These are phyloP conservation scores for rapeseed (Brassica napus) DNA, from an alignment of 345 rosid genomes.

Conservation along the genomic window Da-Ae NC_063447.1:54643501-54644000, in stretches of 20 bases:
- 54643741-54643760: background rate
- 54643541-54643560: background rate
- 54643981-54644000: slow-evolving; percentile 22
- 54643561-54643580: slow-evolving; percentile 74
- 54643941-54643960: slow-evolving; percentile 95
- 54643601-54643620: slow-evolving; percentile 80
- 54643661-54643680: background rate
- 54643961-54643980: slow-evolving; percentile 96
- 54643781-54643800: slow-evolving; percentile 91
- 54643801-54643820: slow-evolving; percentile 96
- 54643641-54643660: background rate
- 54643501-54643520: background rate
- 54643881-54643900: slow-evolving; percentile 94
- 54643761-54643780: slow-evolving; percentile 85
- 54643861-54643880: background rate
- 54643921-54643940: slow-evolving; percentile 95
- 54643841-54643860: slow-evolving; percentile 74
- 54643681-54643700: background rate
- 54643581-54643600: slow-evolving; percentile 54
- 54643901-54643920: slow-evolving; percentile 80
- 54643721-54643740: background rate
- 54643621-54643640: slow-evolving; percentile 84
- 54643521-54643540: background rate
- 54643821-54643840: slow-evolving; percentile 90
- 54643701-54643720: background rate